A percentile compares a stretch with the other conserved stretches of the same genome.
Evolutionary conservation across 2,329 filamentous ascomycete species (phyloP).

Genomic region (Ascochyta koolunga): DNA sequence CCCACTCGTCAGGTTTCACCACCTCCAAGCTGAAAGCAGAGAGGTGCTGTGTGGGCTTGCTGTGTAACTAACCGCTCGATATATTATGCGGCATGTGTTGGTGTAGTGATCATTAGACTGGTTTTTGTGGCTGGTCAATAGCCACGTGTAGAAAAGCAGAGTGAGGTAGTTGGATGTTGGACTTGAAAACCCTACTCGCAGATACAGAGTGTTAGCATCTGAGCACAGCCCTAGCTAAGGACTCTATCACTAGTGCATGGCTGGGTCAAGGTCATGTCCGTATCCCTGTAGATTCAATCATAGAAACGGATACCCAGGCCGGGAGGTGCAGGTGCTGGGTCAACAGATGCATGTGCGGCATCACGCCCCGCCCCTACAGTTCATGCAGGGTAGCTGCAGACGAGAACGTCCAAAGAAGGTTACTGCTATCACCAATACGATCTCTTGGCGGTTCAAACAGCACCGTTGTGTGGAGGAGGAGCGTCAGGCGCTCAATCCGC

Average conservation of each 20-base stretch:
- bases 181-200: too few species aligned
- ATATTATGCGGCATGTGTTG: too few species aligned
- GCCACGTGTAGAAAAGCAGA: too few species aligned
- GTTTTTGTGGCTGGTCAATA: too few species aligned
- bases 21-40: too few species aligned
- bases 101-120: too few species aligned
- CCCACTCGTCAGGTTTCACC: too few species aligned
- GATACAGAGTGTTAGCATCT: too few species aligned
- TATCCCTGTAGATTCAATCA: neutral
- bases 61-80: too few species aligned
- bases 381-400: neutral
- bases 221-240: too few species aligned
- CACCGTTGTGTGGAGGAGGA: neutral
- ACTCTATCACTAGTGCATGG: neutral
- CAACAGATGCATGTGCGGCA: constrained; percentile 8
- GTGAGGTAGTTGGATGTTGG: too few species aligned
- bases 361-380: neutral
- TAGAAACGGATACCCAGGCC: neutral
- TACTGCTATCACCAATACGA: neutral
- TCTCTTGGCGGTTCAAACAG: neutral
- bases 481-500: neutral
- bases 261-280: neutral
- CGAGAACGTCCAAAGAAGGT: constrained; percentile 3
- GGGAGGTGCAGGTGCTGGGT: neutral
- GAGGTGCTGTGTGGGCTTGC: too few species aligned